phyloP scores from a whole-genome alignment of 2,329 filamentous ascomycete species.

The Didymella keratinophila region DNA sequence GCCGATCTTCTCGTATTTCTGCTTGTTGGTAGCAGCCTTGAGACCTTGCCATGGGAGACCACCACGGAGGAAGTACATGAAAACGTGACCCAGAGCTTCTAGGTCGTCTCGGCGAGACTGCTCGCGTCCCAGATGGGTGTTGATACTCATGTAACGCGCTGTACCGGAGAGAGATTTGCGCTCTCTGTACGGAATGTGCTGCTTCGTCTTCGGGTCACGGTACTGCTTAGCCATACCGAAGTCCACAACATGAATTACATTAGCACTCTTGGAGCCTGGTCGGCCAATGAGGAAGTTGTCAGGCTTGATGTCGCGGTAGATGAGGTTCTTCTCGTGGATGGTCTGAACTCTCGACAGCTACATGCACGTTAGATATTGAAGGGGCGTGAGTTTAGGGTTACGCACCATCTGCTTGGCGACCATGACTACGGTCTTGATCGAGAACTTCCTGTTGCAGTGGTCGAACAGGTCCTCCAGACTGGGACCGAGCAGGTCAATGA shows the following conservation, averaged over 20 bases:
- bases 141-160: slow-evolving; percentile 99
- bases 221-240: slow-evolving; percentile 99
- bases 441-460: slow-evolving; percentile 93
- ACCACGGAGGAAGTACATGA: slow-evolving; percentile 73
- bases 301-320: slow-evolving; percentile 98
- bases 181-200: slow-evolving; percentile 97
- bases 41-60: slow-evolving; percentile 73
- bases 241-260: slow-evolving; percentile 98
- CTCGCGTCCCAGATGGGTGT: slow-evolving; percentile 95
- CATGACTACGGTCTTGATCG: slow-evolving; percentile 98
- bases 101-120: slow-evolving; percentile 96
- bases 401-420: slow-evolving; percentile 96
- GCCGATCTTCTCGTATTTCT: slow-evolving; percentile 99
- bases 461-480: slow-evolving; percentile 97
- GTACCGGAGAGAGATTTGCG: slow-evolving; percentile 96
- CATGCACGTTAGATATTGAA: slow-evolving; percentile 20
- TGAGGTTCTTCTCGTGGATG: slow-evolving; percentile 98
- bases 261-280: slow-evolving; percentile 90
- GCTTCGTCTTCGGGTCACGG: slow-evolving; percentile 97
- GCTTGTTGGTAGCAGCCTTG: slow-evolving; percentile 79
- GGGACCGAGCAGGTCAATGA: slow-evolving; percentile 94
- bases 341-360: slow-evolving; percentile 88
- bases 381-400: slow-evolving; percentile 18
- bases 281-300: slow-evolving; percentile 99
- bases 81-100: slow-evolving; percentile 78